phyloP scores from a whole-genome alignment of 441 rosid species.

The Populus tomentosa region DNA sequence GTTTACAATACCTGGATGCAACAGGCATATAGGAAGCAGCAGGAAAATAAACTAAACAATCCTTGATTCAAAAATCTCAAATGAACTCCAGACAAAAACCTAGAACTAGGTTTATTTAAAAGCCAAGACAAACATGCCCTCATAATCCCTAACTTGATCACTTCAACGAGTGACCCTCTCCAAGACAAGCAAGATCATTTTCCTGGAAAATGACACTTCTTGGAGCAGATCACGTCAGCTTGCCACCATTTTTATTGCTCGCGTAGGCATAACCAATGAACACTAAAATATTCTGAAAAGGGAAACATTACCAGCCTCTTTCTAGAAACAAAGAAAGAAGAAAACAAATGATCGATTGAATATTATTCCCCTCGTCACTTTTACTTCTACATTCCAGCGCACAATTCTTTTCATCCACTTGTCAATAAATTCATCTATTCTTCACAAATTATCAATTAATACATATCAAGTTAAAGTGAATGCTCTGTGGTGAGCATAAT shows the following conservation, averaged over 20 bases:
- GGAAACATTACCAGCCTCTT: neutral
- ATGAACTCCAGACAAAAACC: neutral
- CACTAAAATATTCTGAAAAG: neutral
- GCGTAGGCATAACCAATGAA: neutral
- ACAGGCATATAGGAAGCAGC: neutral
- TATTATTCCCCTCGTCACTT: neutral
- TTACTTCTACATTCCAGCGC: neutral
- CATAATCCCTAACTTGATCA: neutral
- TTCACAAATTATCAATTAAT: neutral
- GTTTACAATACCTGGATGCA: neutral
- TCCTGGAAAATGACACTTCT: neutral
- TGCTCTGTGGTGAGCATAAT: neutral
- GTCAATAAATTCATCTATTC: neutral
- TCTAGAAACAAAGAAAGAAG: neutral
- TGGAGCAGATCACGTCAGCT: neutral
- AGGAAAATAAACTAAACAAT: neutral
- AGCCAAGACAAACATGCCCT: neutral
- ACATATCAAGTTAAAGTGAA: neutral
- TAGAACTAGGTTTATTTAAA: neutral
- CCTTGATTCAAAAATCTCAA: neutral
- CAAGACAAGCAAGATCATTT: neutral
- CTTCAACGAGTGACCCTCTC: neutral
- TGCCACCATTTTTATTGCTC: neutral
- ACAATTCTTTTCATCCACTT: neutral
- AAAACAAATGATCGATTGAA: neutral